Conservation (phyloP, 225 moss, liverwort and hornwort genomes). For the Rhytidiadelphus loreus region DNA sequence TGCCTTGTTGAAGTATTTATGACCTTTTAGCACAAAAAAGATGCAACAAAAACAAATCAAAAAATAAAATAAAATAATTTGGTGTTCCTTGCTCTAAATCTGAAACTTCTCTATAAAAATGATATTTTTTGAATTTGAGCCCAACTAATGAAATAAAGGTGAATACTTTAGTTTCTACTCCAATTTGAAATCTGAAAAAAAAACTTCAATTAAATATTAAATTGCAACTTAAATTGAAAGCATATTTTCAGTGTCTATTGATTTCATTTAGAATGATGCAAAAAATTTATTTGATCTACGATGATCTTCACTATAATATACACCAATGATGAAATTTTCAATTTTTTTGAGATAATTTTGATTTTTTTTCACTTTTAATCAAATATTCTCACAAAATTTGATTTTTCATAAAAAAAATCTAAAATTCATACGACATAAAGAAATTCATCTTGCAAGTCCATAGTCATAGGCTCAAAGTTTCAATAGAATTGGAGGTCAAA, state of each 20-base stretch:
- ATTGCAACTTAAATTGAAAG: too few relatives aligned
- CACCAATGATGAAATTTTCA: not conserved
- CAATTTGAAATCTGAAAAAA: not conserved
- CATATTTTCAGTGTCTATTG: too few relatives aligned
- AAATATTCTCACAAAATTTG: not conserved
- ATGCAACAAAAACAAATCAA: not conserved
- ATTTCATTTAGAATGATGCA: too few relatives aligned
- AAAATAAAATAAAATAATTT: too few relatives aligned
- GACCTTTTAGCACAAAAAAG: rapidly evolving
- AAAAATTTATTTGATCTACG: rapidly evolving
- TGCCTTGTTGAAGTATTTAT: not conserved
- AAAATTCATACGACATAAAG: rapidly evolving
- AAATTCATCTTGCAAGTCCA: not conserved
- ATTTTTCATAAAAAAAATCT: not conserved
- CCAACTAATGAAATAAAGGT: not conserved
- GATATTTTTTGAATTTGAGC: not conserved
- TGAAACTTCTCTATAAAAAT: not conserved
- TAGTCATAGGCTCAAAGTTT: not conserved
- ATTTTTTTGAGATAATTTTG: not conserved
- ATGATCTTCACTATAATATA: not conserved
- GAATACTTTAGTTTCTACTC: not conserved
- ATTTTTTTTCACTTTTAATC: not conserved
- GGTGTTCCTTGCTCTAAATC: rapidly evolving
- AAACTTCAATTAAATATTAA: too few relatives aligned
- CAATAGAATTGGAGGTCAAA: too few relatives aligned